Evolutionary conservation across 108 stramenopile species (phyloP), one percentile per base, ranked within the genome.

Genomic region (Nitzschia putrida): DNA sequence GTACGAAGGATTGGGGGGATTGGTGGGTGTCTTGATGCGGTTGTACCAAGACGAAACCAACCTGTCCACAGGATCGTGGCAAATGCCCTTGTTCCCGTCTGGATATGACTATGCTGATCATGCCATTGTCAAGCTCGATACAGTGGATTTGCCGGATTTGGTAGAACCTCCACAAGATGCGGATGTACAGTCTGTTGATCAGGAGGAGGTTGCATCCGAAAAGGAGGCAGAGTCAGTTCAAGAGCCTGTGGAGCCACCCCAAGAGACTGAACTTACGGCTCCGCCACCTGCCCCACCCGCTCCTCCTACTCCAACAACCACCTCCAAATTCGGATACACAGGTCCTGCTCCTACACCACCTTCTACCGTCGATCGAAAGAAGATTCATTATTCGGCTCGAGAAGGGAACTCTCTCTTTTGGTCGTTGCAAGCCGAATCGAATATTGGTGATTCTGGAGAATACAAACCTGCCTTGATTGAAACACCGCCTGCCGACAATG

Each of bases 1-100:
- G 37, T 84, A 77, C 63, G 82, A 84, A 60, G 87, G 87, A 11
- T 47, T 69, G 49, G 72, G 70, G 21, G 87, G 85, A 7, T 69
- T 88, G 57, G 53, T 64, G 11, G 66, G 65, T 52, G 23, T 60
- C 24, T 11, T 74, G 64, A 51, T 65, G 54, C 64, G 66, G 47
- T 9, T 74, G 23, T 24, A 65, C 34, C n/a, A n/a, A n/a, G n/a
- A 21, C 41, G 16, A 63, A 45, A 42, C 39, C 13, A 63, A 22
- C 39, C n/a, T n/a, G n/a, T n/a, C n/a, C n/a, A n/a, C n/a, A n/a
- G n/a, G n/a, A n/a, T n/a, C n/a, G n/a, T n/a, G n/a, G n/a, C 18
- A 65, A 25, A 61, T 61, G 60, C 60, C 60, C 9, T 21, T 61
- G 41, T 61, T 20, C 43, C 43, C 18, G 8, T 7, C 12, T n/a